Conservation (phyloP, 1,284 basidiomycete species). For the Xanthoconium separans region DNA sequence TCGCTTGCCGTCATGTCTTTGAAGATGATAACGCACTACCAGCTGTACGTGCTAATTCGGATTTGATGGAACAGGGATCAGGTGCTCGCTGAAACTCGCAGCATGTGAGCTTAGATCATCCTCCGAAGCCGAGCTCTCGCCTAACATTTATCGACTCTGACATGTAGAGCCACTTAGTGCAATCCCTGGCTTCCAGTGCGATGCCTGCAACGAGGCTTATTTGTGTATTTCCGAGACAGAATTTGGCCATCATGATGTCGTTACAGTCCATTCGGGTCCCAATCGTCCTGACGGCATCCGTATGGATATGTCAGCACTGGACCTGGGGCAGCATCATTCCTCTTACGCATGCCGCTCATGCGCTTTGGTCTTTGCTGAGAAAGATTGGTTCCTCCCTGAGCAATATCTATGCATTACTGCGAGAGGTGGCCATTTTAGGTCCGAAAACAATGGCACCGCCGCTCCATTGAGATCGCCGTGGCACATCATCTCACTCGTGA, state of each 20-base stretch:
- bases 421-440: conserved; percentile 25
- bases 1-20: conserved; percentile 26
- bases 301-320: conserved; percentile 21
- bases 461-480: background rate
- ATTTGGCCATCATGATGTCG: conserved; percentile 27
- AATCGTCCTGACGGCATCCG: conserved; percentile 34
- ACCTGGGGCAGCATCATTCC: conserved; percentile 30
- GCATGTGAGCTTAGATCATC: conserved; percentile 20
- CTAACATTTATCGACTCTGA: conserved; percentile 9
- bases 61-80: conserved; percentile 1
- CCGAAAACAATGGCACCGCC: conserved; percentile 14
- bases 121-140: conserved; percentile 11
- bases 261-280: conserved; percentile 34
- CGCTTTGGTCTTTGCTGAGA: conserved; percentile 23
- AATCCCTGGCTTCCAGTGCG: conserved; percentile 17
- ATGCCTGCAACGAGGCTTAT: conserved; percentile 26
- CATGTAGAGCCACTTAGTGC: conserved; percentile 5
- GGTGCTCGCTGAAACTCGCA: conserved; percentile 15
- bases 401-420: conserved; percentile 28
- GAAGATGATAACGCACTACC: conserved; percentile 26
- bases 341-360: conserved; percentile 28
- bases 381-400: conserved; percentile 24
- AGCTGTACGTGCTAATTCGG: conserved; percentile 19
- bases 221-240: conserved; percentile 19
- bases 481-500: conserved; percentile 29